phyloP scores from a whole-genome alignment of 108 stramenopile genomes.

The Chaetoceros muelleri region DNA sequence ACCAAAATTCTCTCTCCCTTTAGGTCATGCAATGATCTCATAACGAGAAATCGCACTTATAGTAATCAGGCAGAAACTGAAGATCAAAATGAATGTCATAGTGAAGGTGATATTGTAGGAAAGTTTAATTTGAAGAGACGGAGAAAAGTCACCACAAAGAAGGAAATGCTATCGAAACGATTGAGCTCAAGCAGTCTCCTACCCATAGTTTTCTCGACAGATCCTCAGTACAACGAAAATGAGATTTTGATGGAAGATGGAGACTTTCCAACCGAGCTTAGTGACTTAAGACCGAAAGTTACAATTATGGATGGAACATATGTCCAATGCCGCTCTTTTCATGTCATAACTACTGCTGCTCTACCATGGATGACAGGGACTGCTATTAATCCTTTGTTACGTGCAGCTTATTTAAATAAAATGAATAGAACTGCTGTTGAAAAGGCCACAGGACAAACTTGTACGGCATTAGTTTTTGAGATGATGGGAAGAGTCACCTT shows the following conservation, averaged over 20 bases:
- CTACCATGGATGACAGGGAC: constrained; percentile 26
- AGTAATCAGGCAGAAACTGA: no score
- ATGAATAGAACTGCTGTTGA: background rate
- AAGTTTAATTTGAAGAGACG: background rate
- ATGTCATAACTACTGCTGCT: constrained; percentile 10
- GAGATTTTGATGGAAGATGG: constrained; percentile 37
- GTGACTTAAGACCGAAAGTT: constrained; percentile 20
- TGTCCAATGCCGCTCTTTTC: constrained; percentile 1
- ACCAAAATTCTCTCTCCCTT: no score
- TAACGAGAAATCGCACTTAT: no score
- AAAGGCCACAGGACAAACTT: background rate
- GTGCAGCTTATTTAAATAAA: constrained; percentile 8
- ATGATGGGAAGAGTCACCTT: constrained; percentile 35
- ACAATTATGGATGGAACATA: background rate
- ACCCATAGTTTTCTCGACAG: background rate
- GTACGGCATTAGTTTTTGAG: background rate
- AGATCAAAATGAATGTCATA: no score
- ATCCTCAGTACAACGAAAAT: constrained; percentile 13
- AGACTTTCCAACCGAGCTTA: constrained; percentile 32
- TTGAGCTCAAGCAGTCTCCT: no score
- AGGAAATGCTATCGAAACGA: no score
- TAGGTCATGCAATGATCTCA: no score
- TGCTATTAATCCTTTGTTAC: constrained; percentile 14
- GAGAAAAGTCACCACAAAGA: background rate
- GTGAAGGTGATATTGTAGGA: background rate